Conservation (phyloP, 1,284 basidiomycete species). For the Omphalotus olearius region DNA sequence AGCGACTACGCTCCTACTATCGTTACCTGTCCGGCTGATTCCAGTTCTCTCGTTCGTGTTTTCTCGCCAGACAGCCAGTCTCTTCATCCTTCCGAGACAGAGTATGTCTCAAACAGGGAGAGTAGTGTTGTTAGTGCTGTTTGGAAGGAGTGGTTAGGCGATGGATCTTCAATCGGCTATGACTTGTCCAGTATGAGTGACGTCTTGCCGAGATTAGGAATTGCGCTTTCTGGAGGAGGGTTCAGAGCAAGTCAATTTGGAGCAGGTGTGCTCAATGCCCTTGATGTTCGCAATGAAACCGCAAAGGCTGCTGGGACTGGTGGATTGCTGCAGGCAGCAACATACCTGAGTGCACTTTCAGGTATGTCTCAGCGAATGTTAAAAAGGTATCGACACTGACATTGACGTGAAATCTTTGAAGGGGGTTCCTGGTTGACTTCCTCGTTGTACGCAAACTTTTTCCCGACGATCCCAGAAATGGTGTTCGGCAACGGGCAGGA, state of each 20-base stretch:
- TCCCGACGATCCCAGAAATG: slow-evolving; percentile 34
- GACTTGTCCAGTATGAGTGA: not conserved
- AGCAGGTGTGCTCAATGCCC: slow-evolving; percentile 42
- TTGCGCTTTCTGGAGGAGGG: slow-evolving; percentile 8
- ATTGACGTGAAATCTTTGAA: not conserved
- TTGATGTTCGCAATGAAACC: slow-evolving; percentile 45
- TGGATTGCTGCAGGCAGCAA: slow-evolving; percentile 45
- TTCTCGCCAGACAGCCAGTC: not conserved
- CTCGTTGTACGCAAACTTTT: slow-evolving; percentile 34
- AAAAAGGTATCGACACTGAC: not conserved
- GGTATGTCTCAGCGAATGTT: not conserved
- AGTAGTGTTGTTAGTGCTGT: not conserved
- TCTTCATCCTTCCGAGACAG: not conserved
- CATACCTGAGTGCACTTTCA: slow-evolving; percentile 41
- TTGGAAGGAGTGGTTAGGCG: slow-evolving; percentile 2
- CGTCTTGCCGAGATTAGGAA: not conserved
- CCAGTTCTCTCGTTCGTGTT: not conserved
- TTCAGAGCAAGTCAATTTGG: slow-evolving; percentile 29
- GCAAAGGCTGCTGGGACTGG: slow-evolving; percentile 38
- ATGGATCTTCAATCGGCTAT: slow-evolving; percentile 6
- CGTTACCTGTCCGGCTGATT: not conserved
- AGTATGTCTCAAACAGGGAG: not conserved
- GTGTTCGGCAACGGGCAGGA: slow-evolving; percentile 25
- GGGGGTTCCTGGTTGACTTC: slow-evolving; percentile 38
- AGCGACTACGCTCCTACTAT: slow-evolving; percentile 1